Evolutionary conservation across 805 yeast genomes (phyloP), one percentile per base, ranked within the genome.

Genomic region (Peterozyma xylosa): DNA sequence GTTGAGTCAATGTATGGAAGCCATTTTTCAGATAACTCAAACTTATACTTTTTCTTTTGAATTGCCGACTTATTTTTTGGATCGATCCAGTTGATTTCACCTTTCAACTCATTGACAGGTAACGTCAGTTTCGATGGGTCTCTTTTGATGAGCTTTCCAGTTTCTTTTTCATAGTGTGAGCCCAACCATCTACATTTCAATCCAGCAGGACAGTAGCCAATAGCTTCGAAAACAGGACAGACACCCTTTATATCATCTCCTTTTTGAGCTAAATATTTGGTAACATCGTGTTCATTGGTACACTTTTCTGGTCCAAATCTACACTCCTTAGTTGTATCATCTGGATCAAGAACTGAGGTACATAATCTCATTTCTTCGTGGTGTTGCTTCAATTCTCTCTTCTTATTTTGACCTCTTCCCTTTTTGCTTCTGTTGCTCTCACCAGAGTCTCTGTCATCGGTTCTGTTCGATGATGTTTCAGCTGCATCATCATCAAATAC

Each of bases 131-230:
- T 73, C 34, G 63, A 63, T 48, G 60, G 58, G 1, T 54, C 75
- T 40, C 60, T 58, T 43, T 60, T 70, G 33, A 70, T 48, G 16
- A 82, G 60, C 47, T 60, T 65, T 43, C 64, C 67, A 14, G 70
- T 62, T 45, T 68, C 82, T 30, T 56, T 57, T 51, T 73, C 59
- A 55, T 67, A 74, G 64, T 93, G 98, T 13, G 86, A 76, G 3
- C 74, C 66, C 45, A 93, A 72, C 87, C 96, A 93, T 54, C 96
- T 77, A 66, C 99, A 93, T 60, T 87, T 91, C 53, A 86, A 64
- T 0, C 99, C 99, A 48, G 84, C 76, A 3, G 96, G 96, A 69
- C 99, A 93, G 56, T 78, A 81, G 0, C 99, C 99, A 33, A 87
- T 68, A 1, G 85, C 82, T 32, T 67, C 68, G 57, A 67, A 89